phyloP scores from a whole-genome alignment of 2,329 filamentous ascomycete genomes.

The Botrytis elliptica region DNA sequence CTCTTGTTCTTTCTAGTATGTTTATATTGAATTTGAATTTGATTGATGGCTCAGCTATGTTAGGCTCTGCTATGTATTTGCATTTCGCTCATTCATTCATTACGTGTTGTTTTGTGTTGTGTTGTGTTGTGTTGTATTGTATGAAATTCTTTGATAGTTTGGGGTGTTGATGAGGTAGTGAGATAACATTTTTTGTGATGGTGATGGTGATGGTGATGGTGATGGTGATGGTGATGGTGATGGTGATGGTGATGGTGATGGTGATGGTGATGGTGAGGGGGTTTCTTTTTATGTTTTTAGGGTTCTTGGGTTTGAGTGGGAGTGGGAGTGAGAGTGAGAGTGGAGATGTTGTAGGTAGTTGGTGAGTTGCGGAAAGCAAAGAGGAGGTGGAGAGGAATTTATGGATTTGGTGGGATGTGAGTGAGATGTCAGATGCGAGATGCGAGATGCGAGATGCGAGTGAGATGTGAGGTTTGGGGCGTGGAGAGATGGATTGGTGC shows the following conservation, averaged over 20 bases:
- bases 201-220: no score
- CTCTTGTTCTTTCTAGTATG: not conserved
- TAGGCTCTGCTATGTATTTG: no score
- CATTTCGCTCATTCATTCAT: not conserved
- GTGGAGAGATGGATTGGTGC: not conserved
- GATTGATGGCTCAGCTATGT: not conserved
- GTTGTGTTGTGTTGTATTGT: not conserved
- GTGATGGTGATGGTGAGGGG: not conserved
- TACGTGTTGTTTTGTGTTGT: not conserved
- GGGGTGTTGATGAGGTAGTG: not conserved
- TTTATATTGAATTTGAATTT: slow-evolving; percentile 1
- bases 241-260: not conserved
- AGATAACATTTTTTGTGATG: not conserved
- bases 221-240: not conserved
- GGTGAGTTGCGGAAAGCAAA: no score
- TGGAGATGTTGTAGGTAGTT: no score
- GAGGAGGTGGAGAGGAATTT: no score
- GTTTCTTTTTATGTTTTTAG: not conserved
- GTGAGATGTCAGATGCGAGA: no score
- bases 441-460: no score
- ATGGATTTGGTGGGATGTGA: no score
- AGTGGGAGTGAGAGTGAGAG: no score
- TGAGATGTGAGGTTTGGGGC: no score
- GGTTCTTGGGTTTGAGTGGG: not conserved
- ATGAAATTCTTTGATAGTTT: not conserved